Percentiles rank a stretch among this genome's conserved stretches.
These are phyloP conservation scores for Suillus weaverae DNA, from an alignment of 768 basidiomycete genomes.

Conservation along the genomic window DNA sequence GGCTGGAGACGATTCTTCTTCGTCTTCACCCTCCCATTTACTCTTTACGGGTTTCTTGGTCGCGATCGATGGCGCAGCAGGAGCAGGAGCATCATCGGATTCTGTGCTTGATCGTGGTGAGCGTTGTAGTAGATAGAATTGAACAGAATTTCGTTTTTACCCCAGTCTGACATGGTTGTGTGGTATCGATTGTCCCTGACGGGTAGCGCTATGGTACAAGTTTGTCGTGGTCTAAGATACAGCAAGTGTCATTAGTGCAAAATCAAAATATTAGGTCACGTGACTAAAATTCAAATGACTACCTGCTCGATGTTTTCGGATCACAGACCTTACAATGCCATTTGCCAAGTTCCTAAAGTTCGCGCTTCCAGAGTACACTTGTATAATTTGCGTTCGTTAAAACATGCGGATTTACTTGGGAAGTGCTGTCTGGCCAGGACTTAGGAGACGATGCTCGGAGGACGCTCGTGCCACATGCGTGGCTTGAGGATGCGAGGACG, in stretches of 20 bases:
- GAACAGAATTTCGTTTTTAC: constrained; percentile 27
- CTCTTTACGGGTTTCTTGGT: constrained; percentile 40
- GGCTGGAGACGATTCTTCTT: constrained; percentile 75
- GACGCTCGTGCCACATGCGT: too few species aligned
- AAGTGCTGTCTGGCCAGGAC: too few species aligned
- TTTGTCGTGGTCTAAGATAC: constrained; percentile 1
- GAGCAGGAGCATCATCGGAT: constrained; percentile 36
- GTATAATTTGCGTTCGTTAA: too few species aligned
- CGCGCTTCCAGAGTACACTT: too few species aligned
- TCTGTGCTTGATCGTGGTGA: constrained; percentile 34
- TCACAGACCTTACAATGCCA: too few species aligned
- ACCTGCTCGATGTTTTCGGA: too few species aligned
- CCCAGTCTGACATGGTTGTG: constrained; percentile 47
- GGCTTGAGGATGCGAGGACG: too few species aligned
- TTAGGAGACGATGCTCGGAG: too few species aligned
- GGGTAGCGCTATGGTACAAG: constrained; percentile 4
- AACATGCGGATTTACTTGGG: too few species aligned
- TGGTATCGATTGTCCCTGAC: constrained; percentile 6
- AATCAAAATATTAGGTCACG: constrained; percentile 1
- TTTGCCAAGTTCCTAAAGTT: too few species aligned
- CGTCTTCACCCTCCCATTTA: constrained; percentile 93
- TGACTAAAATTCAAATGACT: background rate
- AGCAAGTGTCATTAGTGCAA: background rate
- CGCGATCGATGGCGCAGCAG: constrained; percentile 22
- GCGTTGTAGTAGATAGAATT: constrained; percentile 10